A percentile compares a stretch with the other conserved stretches of the same genome.
Evolutionary conservation across 2,329 filamentous ascomycete genomes (phyloP).

Genomic region (Calonectria pseudoturangicola): DNA sequence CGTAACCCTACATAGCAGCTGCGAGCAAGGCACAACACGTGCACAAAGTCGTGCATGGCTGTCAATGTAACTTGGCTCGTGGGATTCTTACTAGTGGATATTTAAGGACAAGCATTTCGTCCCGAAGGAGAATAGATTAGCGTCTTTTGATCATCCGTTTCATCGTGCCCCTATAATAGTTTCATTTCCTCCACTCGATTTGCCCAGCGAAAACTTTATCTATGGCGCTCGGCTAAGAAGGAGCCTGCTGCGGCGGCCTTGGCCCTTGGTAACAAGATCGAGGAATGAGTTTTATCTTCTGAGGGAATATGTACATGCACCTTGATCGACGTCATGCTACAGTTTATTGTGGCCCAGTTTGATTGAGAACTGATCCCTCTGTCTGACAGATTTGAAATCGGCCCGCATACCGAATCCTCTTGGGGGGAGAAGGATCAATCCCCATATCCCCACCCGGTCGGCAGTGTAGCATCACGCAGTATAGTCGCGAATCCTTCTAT

Average conservation of each 20-base stretch:
- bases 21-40: background rate
- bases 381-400: too few relatives aligned
- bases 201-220: slow-evolving; percentile 7
- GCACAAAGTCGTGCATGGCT: background rate
- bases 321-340: too few relatives aligned
- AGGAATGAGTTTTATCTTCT: background rate
- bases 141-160: slow-evolving; percentile 24
- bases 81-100: background rate
- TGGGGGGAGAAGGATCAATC: too few relatives aligned
- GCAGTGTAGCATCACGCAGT: background rate
- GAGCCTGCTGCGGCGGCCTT: background rate
- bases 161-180: slow-evolving; percentile 22
- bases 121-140: slow-evolving; percentile 15
- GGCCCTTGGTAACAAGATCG: background rate
- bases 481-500: background rate
- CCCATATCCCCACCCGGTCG: slow-evolving; percentile 1
- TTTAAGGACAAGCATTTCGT: background rate
- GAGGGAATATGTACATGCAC: too few relatives aligned
- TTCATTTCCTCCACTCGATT: slow-evolving; percentile 1
- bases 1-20: background rate
- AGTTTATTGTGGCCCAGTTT: too few relatives aligned
- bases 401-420: too few relatives aligned
- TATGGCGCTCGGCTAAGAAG: background rate
- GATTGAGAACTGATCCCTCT: too few relatives aligned
- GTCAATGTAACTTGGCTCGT: slow-evolving; percentile 6